Base-by-base conservation (phyloP, 1,284 basidiomycete species). In the Ustilago trichophora region DNA sequence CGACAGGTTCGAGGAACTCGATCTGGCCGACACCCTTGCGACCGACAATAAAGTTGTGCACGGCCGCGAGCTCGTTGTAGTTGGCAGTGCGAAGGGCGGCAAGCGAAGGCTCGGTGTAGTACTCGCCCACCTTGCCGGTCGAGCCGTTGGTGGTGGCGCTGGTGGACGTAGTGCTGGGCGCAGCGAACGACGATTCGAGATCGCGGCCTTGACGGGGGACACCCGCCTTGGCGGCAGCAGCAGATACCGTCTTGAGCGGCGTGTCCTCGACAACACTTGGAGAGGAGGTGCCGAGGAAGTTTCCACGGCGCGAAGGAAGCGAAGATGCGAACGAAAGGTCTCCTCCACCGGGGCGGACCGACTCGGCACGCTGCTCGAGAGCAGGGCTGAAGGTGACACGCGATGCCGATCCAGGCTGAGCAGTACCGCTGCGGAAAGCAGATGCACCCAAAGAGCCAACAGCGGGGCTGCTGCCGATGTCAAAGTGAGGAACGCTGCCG, bases 1-100 rank as follows among this genome's bases (percentile, higher is more conserved):
- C 93, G 52, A 98, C 95, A 7, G 76, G 76, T 58, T 93, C 89
- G 38, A 93, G 84, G 86, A 97, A 98, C 36, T 88, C 87, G 72
- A 98, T 90, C 81, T 93, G 87, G 41, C 96, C 95, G 74, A 89
- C 96, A 37, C 93, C 93, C 54, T 90, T 87, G 27, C 96, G 89
- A 9, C 93, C 93, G 34, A 96, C 93, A 22, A 90, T 85, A 71
- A 99, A 89, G 76, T 88, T 88, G 38, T 81, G 75, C 1, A 88
- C 82, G 43, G 87, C 83, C 75, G 89, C 88, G 16, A 98, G 85
- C 72, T 92, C 87, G 27, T 70, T 60, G 57, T 64, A 70, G 24
- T 65, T 63, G 59, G 69, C 65, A 31, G 66, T 64, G 35, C 76
- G 71, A 18, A 81, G 63, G 26, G 55, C 72, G 22, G 62, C 27